Conservation (phyloP, 352 stramenopile genomes). For the Stramenopiles sp. region DNA sequence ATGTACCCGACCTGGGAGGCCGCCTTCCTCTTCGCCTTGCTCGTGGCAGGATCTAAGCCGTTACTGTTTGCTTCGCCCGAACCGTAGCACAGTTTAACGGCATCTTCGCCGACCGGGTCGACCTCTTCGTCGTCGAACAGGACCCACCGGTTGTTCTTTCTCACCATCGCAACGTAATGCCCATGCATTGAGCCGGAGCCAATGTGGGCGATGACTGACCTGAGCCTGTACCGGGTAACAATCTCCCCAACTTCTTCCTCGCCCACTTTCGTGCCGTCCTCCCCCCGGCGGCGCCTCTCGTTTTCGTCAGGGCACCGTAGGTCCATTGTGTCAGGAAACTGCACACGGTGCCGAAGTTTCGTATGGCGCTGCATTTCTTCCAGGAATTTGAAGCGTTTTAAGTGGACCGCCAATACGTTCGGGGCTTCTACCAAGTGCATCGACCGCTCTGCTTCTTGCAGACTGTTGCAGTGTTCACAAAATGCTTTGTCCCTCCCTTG, state of each 20-base stretch:
- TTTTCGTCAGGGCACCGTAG: too few species aligned
- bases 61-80: too few species aligned
- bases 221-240: conserved; percentile 12
- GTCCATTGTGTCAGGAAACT: conserved; percentile 15
- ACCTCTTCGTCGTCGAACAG: conserved; percentile 29
- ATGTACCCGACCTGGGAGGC: too few species aligned
- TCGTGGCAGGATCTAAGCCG: too few species aligned
- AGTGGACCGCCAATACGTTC: conserved; percentile 16
- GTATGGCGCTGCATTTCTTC: conserved; percentile 26
- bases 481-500: conserved; percentile 27
- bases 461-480: conserved; percentile 27
- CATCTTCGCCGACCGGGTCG: too few species aligned
- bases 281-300: too few species aligned
- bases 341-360: conserved; percentile 26
- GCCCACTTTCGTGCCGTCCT: too few species aligned
- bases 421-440: conserved; percentile 12
- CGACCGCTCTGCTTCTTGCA: conserved; percentile 24
- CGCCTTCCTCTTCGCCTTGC: too few species aligned
- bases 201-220: conserved; percentile 28
- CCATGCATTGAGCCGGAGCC: conserved; percentile 25
- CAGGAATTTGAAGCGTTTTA: conserved; percentile 22
- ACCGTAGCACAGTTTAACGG: too few species aligned
- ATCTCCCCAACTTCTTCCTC: too few species aligned
- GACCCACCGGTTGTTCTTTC: conserved; percentile 23
- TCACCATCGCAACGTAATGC: conserved; percentile 27